Base-by-base conservation (phyloP, 805 yeast genomes). In the Candida railenensis region DNA sequence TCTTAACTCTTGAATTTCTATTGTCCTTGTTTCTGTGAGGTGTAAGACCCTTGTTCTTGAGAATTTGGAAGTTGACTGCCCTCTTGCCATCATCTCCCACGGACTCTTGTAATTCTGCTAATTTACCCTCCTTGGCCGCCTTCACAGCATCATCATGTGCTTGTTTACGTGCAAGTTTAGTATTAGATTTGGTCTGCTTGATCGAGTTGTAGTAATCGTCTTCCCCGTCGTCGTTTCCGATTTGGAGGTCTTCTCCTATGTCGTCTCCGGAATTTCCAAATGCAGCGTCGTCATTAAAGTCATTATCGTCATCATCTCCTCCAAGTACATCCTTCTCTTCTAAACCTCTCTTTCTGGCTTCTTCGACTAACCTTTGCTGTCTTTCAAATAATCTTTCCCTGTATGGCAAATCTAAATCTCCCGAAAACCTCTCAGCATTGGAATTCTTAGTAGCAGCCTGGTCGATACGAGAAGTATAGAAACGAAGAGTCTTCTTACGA, bases 391-490 rank as follows among this genome's bases (percentile, higher is more conserved):
- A 74, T 56, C 97, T 80, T 67, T 92, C 98, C 56, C 81, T 83
- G 66, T 94, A 92, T 15, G 98, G 97, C 48, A 92, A 70, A 67
- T 92, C 99, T 51, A 79, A 78, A 65, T 92, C 99, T 56, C 98
- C 99, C 40, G 83, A 84, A 47, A 46, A 55, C 22, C 54, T 53
- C 15, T 62, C 65, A 30, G 44, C 48, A 37, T 69, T 71, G 22
- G 21, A 9, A 49, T 79, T 78, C 64, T 85, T 85, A 54, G 75
- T 74, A 22, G 78, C 83, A 44, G 84, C 85, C 69, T 91, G 96
- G 64, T 90, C 97, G 65, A 94, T 91, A 67, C 92, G 91, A 48
- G 98, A 88, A 1, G 99, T 94, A 76, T 94, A 94, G 82, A 94
- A 94, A 50, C 98, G 83, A 57, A 94, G 79, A 2, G 96, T 78